Evolutionary conservation across 75 land plant genomes (phyloP), one percentile per base, ranked within the genome.

Genomic region (Selaginella tamariscina): DNA sequence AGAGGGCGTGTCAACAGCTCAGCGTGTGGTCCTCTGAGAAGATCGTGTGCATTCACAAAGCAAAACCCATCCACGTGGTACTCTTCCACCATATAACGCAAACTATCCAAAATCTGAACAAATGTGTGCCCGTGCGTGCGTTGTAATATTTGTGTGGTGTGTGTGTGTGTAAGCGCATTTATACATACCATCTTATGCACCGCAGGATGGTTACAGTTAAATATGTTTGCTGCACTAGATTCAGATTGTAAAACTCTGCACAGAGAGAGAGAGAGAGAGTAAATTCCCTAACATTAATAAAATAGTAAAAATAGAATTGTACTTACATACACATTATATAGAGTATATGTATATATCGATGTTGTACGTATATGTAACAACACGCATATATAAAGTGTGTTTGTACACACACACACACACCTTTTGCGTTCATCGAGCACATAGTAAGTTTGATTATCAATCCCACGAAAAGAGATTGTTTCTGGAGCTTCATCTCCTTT

Each of bases 61-160:
- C 78, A 80, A 72, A 95, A 90, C 5, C 99, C 99, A 82, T 95
- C 96, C 49, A 95, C 70, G 65, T 87, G 99, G 74, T 82, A 95
- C 74, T 95, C 96, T 49, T 71, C 74, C 30, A 87, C 88, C 88
- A 88, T 84, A 77, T 82, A 69, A 27, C 83, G 81, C 26, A 95
- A 87, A 75, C 96, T 87, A 57, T 95, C 96, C 68, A 90, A 39
- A 69, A 95, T 84, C 83, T 81, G 78, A 23, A 22, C 56, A 24
- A 23, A 1, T 18, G 2, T 9, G 65, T 11, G 27, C 30, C 27
- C 30, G 39, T 49, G 15, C 54, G 20, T 49, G 18, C 54, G 18
- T 11, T 11, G 54, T n/a, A n/a, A n/a, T n/a, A n/a, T n/a, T n/a
- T n/a, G n/a, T n/a, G n/a, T n/a, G n/a, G n/a, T n/a, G n/a, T n/a